Evolutionary conservation across 2,329 filamentous ascomycete species (phyloP).

Genomic region (Diaporthe citrichinensis): DNA sequence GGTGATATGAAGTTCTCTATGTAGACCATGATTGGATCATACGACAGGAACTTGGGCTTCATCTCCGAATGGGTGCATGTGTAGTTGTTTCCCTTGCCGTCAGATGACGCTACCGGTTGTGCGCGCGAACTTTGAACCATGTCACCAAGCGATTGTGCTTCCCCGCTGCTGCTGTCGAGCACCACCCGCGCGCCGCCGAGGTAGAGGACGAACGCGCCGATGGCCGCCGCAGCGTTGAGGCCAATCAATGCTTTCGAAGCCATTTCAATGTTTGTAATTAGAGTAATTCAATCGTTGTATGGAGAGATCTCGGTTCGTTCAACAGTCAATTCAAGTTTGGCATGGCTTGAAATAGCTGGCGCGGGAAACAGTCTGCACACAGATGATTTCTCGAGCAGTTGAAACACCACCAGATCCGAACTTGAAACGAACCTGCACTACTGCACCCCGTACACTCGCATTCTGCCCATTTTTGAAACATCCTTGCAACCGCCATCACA

Average conservation of each 20-base stretch:
- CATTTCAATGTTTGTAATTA: background rate
- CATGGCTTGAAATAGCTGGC: conserved; percentile 8
- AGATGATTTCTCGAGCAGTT: conserved; percentile 3
- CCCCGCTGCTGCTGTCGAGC: conserved; percentile 1
- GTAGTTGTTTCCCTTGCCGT: conserved; percentile 10
- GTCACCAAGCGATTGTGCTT: background rate
- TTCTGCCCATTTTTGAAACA: conserved; percentile 13
- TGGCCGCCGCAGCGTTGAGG: conserved; percentile 10
- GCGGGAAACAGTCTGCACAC: background rate
- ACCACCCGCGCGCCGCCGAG: conserved; percentile 19
- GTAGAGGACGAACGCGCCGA: conserved; percentile 21
- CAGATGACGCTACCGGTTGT: background rate
- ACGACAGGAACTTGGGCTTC: conserved; percentile 29
- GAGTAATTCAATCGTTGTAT: background rate
- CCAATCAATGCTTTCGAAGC: conserved; percentile 26
- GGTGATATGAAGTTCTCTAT: conserved; percentile 30
- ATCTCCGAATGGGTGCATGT: conserved; percentile 21
- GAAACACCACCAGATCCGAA: conserved; percentile 15
- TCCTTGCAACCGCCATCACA: conserved; percentile 12
- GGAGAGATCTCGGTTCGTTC: no score
- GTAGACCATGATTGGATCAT: conserved; percentile 37
- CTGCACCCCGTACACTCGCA: background rate
- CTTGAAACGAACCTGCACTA: conserved; percentile 15
- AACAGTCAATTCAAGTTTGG: background rate
- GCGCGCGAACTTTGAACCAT: background rate